phyloP scores from a whole-genome alignment of 202 grass and related monocot genomes.

The Musa balbisiana region DNA sequence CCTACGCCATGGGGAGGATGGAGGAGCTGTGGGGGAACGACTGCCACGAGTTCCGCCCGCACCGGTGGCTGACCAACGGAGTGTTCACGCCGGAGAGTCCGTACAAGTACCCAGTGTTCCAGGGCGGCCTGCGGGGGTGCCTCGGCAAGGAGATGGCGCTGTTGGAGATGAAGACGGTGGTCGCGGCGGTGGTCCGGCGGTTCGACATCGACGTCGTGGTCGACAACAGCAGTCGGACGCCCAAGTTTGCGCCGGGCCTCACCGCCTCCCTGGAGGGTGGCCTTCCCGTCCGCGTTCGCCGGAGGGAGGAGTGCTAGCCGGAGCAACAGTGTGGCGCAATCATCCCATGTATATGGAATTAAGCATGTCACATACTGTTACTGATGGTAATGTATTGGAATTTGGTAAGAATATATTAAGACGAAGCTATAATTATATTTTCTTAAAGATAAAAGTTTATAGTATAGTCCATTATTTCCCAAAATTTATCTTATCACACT shows the following conservation, averaged over 20 bases:
- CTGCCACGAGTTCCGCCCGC: constrained; percentile 1
- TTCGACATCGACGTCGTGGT: background rate
- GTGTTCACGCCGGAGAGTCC: background rate
- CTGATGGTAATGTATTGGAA: no score
- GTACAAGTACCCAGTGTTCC: constrained; percentile 3
- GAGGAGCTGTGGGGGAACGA: constrained; percentile 10
- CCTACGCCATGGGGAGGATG: constrained; percentile 16
- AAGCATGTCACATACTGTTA: no score
- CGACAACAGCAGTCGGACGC: background rate
- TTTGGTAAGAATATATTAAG: no score
- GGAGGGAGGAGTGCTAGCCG: background rate
- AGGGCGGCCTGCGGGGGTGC: background rate
- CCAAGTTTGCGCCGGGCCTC: background rate
- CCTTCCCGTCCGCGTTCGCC: background rate
- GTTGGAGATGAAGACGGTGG: constrained; percentile 9
- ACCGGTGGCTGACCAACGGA: background rate
- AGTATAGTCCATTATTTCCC: no score
- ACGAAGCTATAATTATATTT: no score
- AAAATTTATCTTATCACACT: no score
- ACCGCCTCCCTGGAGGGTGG: background rate
- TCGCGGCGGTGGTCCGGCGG: background rate
- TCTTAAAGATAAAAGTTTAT: no score
- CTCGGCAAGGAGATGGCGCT: constrained; percentile 9
- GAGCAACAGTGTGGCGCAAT: no score
- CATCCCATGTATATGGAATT: no score